Conservation (phyloP, 305 asterid genomes). For the Fraxinus baroniana region DNA sequence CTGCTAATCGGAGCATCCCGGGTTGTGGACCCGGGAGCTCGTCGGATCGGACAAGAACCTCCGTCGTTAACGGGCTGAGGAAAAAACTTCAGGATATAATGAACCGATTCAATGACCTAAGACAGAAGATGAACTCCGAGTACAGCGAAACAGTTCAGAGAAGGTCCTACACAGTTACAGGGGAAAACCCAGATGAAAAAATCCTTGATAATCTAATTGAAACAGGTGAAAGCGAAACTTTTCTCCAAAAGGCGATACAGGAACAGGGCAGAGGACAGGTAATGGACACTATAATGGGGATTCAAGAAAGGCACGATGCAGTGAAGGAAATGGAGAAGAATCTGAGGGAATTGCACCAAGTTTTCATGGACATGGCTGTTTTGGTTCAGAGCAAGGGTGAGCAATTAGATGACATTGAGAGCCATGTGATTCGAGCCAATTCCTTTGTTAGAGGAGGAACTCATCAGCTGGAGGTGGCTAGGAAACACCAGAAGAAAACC, state of each 20-base stretch:
- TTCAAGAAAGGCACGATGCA: slow-evolving; percentile 61
- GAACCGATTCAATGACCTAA: slow-evolving; percentile 52
- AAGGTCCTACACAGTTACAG: slow-evolving; percentile 55
- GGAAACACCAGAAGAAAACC: slow-evolving; percentile 48
- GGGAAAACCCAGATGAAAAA: slow-evolving; percentile 54
- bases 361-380: slow-evolving; percentile 61
- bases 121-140: slow-evolving; percentile 50
- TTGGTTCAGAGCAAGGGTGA: slow-evolving; percentile 55
- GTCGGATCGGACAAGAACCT: slow-evolving; percentile 44
- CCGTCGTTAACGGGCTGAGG: slow-evolving; percentile 53
- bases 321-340: slow-evolving; percentile 56
- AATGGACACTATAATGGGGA: slow-evolving; percentile 59
- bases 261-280: slow-evolving; percentile 65
- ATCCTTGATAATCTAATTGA: slow-evolving; percentile 41
- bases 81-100: slow-evolving; percentile 51
- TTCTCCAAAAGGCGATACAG: slow-evolving; percentile 62
- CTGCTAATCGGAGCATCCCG: slow-evolving; percentile 37
- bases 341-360: slow-evolving; percentile 51
- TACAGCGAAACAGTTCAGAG: slow-evolving; percentile 58
- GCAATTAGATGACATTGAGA: slow-evolving; percentile 59
- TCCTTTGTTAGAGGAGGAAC: slow-evolving; percentile 47
- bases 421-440: slow-evolving; percentile 49
- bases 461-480: slow-evolving; percentile 46
- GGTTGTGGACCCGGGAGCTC: slow-evolving; percentile 56
- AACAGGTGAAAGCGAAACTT: slow-evolving; percentile 59